A percentile compares a stretch with the other conserved stretches of the same genome.
phyloP scores from a whole-genome alignment of 2,329 filamentous ascomycete genomes.

The Lasiodiplodia hormozganensis region DNA sequence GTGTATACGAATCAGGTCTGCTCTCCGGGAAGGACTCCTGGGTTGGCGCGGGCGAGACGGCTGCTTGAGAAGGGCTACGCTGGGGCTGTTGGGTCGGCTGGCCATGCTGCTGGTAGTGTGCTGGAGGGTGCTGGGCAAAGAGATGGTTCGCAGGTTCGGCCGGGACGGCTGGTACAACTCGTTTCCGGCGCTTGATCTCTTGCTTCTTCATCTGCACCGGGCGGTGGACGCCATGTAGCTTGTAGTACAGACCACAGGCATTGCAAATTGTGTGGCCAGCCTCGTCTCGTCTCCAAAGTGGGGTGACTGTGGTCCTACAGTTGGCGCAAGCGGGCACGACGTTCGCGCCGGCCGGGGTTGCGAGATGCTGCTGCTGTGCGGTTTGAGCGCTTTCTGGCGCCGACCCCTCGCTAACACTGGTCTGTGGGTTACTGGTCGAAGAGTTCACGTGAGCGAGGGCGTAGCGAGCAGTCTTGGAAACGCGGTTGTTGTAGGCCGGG shows the following conservation, averaged over 20 bases:
- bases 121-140: constrained; percentile 25
- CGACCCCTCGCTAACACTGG: constrained; percentile 30
- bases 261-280: constrained; percentile 97
- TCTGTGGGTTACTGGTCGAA: constrained; percentile 43
- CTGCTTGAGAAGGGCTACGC: constrained; percentile 20
- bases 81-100: constrained; percentile 12
- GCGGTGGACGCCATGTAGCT: constrained; percentile 90
- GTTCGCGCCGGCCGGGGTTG: constrained; percentile 53
- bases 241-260: constrained; percentile 88
- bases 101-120: constrained; percentile 21
- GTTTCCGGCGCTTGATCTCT: constrained; percentile 93
- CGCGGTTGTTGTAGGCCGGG: constrained; percentile 95
- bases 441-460: constrained; percentile 55
- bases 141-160: constrained; percentile 23
- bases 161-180: constrained; percentile 71
- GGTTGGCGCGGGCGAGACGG: constrained; percentile 19
- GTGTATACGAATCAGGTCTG: constrained; percentile 15
- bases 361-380: constrained; percentile 30
- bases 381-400: constrained; percentile 33
- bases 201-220: constrained; percentile 99
- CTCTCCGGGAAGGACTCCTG: constrained; percentile 24
- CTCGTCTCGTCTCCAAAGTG: constrained; percentile 93
- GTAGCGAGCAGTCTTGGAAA: constrained; percentile 84
- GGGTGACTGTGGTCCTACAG: constrained; percentile 94
- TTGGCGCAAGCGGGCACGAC: constrained; percentile 94